These are phyloP conservation scores for Chytriomyces confervae DNA, from an alignment of 192 early-diverging fungal species.

Conservation along the genomic window DNA sequence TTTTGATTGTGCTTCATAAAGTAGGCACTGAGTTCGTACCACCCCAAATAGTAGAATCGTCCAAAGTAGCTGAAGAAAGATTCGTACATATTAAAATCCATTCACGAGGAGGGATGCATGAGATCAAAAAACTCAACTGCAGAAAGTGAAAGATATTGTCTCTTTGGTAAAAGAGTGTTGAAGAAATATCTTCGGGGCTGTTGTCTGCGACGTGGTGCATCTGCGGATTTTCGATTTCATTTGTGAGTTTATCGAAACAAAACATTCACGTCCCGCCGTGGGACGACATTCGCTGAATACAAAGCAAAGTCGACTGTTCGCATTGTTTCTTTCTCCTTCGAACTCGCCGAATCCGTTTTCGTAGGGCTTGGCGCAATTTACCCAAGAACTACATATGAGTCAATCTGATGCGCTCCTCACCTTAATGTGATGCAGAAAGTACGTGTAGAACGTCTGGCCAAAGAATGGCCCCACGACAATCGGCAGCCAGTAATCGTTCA, in stretches of 20 bases:
- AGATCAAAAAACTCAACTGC: slow-evolving; percentile 27
- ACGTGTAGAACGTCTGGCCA: slow-evolving; percentile 47
- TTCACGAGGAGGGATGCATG: slow-evolving; percentile 14
- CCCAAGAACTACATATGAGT: not conserved
- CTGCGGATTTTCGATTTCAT: not conserved
- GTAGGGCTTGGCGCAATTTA: no score
- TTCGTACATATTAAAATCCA: not conserved
- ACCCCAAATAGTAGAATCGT: slow-evolving; percentile 43
- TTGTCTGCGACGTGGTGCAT: slow-evolving; percentile 57
- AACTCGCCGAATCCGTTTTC: no score
- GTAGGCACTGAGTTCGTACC: slow-evolving; percentile 42
- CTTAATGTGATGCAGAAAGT: slow-evolving; percentile 54
- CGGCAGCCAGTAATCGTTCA: slow-evolving; percentile 32
- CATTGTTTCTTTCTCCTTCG: no score
- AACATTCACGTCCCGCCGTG: no score
- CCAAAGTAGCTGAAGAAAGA: slow-evolving; percentile 41
- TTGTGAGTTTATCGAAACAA: no score
- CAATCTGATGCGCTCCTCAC: slow-evolving; percentile 1
- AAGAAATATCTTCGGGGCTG: slow-evolving; percentile 38
- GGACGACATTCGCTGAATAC: no score
- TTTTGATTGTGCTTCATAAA: slow-evolving; percentile 39
- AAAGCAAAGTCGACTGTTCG: no score
- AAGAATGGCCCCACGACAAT: slow-evolving; percentile 43
- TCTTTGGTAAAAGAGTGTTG: slow-evolving; percentile 49
- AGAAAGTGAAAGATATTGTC: slow-evolving; percentile 46